Conservation (phyloP, 257 asterid genomes). For the Solanum dulcamara region DNA sequence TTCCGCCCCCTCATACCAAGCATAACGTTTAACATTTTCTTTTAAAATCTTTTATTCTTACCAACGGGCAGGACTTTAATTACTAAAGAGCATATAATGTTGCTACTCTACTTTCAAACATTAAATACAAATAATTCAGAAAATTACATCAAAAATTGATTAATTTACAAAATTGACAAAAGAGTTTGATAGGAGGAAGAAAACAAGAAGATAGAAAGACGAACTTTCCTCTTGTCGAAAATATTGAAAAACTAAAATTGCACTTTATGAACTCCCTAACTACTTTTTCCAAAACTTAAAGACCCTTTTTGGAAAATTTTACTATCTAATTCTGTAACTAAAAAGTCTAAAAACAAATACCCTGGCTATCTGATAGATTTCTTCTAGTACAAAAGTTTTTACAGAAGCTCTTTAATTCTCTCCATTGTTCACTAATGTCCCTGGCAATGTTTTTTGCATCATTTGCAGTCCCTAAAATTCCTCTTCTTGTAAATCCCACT, state of each 20-base stretch:
- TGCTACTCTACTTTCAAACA: background rate
- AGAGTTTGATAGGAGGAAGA: background rate
- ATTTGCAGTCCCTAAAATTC: constrained; percentile 61
- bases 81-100: too few relatives aligned
- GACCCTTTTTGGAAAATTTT: background rate
- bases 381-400: background rate
- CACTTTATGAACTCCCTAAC: background rate
- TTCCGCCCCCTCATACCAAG: too few relatives aligned
- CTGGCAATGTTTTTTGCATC: constrained; percentile 62
- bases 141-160: constrained; percentile 26
- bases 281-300: background rate
- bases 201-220: background rate
- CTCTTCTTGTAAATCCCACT: constrained; percentile 85
- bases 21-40: too few relatives aligned
- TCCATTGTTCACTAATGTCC: constrained; percentile 56
- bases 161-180: constrained; percentile 31
- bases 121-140: background rate
- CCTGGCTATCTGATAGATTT: background rate
- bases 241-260: background rate
- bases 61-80: too few relatives aligned
- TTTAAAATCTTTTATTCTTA: too few relatives aligned
- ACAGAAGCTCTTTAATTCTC: constrained; percentile 1
- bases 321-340: background rate
- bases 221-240: background rate
- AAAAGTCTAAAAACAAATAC: background rate